A percentile compares a stretch with the other conserved stretches of the same genome.
These are phyloP conservation scores for Dactylellina drechsleri DNA, from an alignment of 2,329 filamentous ascomycete genomes.

Conservation along the genomic window DNA sequence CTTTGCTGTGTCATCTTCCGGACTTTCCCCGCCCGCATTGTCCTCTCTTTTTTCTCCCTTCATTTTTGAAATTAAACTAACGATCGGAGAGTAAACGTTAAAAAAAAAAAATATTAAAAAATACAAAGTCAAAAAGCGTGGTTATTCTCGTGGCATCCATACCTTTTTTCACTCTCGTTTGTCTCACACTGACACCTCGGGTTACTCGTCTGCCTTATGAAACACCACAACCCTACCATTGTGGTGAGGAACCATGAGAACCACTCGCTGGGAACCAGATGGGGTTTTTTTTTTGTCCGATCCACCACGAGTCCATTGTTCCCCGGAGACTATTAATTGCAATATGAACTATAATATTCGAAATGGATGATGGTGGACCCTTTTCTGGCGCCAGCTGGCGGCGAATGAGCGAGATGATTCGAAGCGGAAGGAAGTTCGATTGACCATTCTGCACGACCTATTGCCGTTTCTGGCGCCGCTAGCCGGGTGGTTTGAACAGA, in stretches of 20 bases:
- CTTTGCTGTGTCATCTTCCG: neutral
- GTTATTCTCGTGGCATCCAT: neutral
- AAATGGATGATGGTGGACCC: slow-evolving; percentile 10
- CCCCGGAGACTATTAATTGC: slow-evolving; percentile 24
- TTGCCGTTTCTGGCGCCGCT: slow-evolving; percentile 47
- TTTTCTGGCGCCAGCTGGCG: slow-evolving; percentile 25
- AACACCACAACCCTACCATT: slow-evolving; percentile 24
- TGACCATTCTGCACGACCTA: slow-evolving; percentile 42
- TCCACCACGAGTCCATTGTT: slow-evolving; percentile 11
- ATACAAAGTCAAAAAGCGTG: neutral
- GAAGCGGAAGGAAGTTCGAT: slow-evolving; percentile 3
- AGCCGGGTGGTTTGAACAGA: slow-evolving; percentile 37
- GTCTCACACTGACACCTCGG: slow-evolving; percentile 50
- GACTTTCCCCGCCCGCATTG: slow-evolving; percentile 39
- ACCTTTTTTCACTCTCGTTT: slow-evolving; percentile 8
- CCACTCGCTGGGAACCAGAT: neutral
- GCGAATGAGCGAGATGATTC: slow-evolving; percentile 20
- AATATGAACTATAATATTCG: neutral
- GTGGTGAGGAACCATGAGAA: slow-evolving; percentile 2
- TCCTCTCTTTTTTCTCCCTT: slow-evolving; percentile 6
- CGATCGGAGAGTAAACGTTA: neutral
- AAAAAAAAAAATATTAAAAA: neutral
- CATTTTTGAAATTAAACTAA: neutral
- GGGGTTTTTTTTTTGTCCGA: neutral
- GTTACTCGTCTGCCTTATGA: slow-evolving; percentile 54